Conservation (phyloP, 108 stramenopile genomes). For the Pelagomonas calceolata region DNA sequence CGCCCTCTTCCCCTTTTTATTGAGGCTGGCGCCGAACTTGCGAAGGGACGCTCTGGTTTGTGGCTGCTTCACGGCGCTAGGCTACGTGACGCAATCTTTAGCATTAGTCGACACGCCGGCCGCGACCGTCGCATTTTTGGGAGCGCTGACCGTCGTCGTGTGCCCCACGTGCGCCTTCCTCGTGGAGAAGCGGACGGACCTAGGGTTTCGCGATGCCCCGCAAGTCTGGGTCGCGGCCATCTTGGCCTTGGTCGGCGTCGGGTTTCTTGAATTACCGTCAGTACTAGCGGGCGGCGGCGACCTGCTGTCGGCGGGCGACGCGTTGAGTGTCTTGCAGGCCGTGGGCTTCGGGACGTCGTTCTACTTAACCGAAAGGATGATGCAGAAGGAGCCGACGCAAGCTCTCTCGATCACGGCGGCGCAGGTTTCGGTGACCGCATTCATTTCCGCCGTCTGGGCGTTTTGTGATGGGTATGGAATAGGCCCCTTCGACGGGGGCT, state of each 20-base stretch:
- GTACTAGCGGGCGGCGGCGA: constrained; percentile 18
- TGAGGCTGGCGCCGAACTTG: constrained; percentile 31
- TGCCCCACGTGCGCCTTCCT: constrained; percentile 42
- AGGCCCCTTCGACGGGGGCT: constrained; percentile 2
- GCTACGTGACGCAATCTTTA: constrained; percentile 50
- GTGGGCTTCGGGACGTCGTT: constrained; percentile 49
- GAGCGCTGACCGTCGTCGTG: constrained; percentile 44
- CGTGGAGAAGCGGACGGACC: constrained; percentile 35
- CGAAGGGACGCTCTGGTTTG: constrained; percentile 25
- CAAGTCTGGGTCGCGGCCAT: constrained; percentile 52
- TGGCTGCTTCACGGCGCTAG: constrained; percentile 45
- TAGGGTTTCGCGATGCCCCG: constrained; percentile 39
- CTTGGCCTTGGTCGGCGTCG: constrained; percentile 49
- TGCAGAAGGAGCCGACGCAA: constrained; percentile 38
- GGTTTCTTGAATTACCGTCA: constrained; percentile 38
- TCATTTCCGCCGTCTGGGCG: constrained; percentile 9
- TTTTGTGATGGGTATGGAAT: too few species aligned
- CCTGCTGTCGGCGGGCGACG: constrained; percentile 33
- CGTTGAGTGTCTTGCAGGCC: constrained; percentile 45
- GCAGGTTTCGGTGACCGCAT: constrained; percentile 42
- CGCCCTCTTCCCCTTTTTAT: constrained; percentile 50
- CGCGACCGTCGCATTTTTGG: constrained; percentile 49
- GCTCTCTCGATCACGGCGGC: constrained; percentile 52
- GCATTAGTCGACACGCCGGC: constrained; percentile 45
- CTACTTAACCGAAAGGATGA: constrained; percentile 48